phyloP scores from a whole-genome alignment of 2,329 filamentous ascomycete genomes.

The Malbranchea zuffiana region DNA sequence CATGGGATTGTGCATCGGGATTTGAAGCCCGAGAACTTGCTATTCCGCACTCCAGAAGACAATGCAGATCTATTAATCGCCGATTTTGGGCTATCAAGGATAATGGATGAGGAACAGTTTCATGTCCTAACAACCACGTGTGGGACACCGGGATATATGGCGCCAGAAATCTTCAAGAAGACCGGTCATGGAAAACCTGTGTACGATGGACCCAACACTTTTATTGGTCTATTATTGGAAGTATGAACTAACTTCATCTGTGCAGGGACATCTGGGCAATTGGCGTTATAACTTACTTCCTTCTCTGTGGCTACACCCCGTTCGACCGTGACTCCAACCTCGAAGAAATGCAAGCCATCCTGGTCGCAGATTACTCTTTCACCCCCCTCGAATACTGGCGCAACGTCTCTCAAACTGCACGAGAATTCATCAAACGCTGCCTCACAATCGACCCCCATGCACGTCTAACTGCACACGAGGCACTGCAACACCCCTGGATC shows the following conservation, averaged over 20 bases:
- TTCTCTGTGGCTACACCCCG: constrained; percentile 94
- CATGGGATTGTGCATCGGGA: constrained; percentile 98
- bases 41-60: constrained; percentile 95
- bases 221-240: not conserved
- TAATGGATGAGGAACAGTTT: constrained; percentile 99
- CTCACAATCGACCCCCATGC: constrained; percentile 78
- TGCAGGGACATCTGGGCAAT: constrained; percentile 85
- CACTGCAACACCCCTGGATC: constrained; percentile 55
- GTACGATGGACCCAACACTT: constrained; percentile 29
- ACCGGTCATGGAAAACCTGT: constrained; percentile 95
- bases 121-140: constrained; percentile 96
- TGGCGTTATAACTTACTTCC: constrained; percentile 96
- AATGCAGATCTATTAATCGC: constrained; percentile 95
- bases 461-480: constrained; percentile 83
- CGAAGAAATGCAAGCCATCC: constrained; percentile 98
- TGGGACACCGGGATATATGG: constrained; percentile 97
- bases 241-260: constrained; percentile 4
- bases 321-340: constrained; percentile 96
- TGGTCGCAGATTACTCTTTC: constrained; percentile 92
- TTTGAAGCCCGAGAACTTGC: constrained; percentile 90
- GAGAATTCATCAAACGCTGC: constrained; percentile 86
- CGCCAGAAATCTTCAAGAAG: constrained; percentile 98
- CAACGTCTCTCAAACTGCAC: constrained; percentile 71
- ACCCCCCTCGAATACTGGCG: constrained; percentile 94
- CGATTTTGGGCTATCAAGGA: constrained; percentile 87